Evolutionary conservation across 2,329 filamentous ascomycete genomes (phyloP).

Genomic region (Geosmithia flava): DNA sequence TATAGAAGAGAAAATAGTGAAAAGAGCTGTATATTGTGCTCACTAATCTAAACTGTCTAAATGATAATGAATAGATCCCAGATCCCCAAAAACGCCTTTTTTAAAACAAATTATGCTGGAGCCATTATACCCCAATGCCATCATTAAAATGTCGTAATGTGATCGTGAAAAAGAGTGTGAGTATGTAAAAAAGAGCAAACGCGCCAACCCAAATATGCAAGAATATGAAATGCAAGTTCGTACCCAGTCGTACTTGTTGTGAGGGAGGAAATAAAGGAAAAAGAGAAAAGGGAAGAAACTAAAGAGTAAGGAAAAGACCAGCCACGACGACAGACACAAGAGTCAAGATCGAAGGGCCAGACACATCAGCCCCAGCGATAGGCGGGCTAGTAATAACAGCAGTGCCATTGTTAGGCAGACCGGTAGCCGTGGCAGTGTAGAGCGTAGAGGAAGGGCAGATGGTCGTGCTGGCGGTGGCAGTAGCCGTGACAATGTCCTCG

Average conservation of each 20-base stretch:
- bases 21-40: too few relatives aligned
- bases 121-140: too few relatives aligned
- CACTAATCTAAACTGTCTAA: too few relatives aligned
- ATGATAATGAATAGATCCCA: too few relatives aligned
- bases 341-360: too few relatives aligned
- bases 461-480: not conserved
- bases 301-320: too few relatives aligned
- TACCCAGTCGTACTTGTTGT: not conserved
- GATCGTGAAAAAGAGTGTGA: not conserved
- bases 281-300: too few relatives aligned
- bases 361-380: not conserved
- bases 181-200: not conserved
- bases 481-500: not conserved
- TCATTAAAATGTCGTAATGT: not conserved
- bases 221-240: not conserved
- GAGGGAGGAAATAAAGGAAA: not conserved
- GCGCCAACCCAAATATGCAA: not conserved
- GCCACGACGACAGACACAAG: too few relatives aligned
- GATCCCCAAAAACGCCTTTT: too few relatives aligned
- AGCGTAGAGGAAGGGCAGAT: too few relatives aligned
- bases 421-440: not conserved
- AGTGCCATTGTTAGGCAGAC: not conserved
- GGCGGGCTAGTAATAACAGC: not conserved
- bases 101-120: too few relatives aligned
- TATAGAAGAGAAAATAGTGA: too few relatives aligned